Conservation (phyloP, 2,329 filamentous ascomycete genomes). For the Claviceps pazoutovae region DNA sequence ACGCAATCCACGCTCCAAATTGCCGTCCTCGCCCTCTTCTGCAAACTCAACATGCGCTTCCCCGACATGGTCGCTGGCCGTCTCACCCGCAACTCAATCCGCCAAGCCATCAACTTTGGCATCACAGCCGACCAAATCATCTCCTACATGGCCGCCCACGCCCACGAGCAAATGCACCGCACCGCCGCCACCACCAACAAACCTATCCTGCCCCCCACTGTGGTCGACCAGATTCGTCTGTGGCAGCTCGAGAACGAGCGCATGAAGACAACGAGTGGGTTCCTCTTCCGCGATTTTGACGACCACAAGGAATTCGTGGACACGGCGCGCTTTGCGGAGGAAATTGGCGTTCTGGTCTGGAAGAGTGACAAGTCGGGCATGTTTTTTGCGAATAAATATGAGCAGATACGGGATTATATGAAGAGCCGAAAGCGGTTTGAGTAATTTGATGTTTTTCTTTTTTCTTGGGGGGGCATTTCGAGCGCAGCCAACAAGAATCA, state of each 20-base stretch:
- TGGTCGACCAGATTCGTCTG: constrained; percentile 90
- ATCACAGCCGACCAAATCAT: constrained; percentile 96
- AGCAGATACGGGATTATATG: constrained; percentile 75
- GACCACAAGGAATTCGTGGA: constrained; percentile 55
- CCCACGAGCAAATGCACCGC: constrained; percentile 84
- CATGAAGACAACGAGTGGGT: constrained; percentile 73
- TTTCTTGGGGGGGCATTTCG: not conserved
- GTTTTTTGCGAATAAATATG: constrained; percentile 86
- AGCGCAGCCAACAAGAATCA: too few species aligned
- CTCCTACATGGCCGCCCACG: constrained; percentile 79
- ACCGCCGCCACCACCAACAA: constrained; percentile 40
- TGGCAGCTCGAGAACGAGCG: constrained; percentile 97
- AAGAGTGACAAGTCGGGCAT: constrained; percentile 63
- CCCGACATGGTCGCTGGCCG: constrained; percentile 89
- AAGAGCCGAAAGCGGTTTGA: constrained; percentile 46
- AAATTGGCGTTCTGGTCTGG: constrained; percentile 84
- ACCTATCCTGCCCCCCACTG: constrained; percentile 80
- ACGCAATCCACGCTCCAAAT: constrained; percentile 90
- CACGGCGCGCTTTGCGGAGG: constrained; percentile 66
- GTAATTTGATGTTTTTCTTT: constrained; percentile 8
- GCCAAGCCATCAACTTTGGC: constrained; percentile 72
- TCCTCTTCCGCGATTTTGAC: constrained; percentile 80
- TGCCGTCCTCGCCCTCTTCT: constrained; percentile 81
- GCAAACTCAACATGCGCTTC: constrained; percentile 77
- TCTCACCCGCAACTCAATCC: constrained; percentile 76